Percentiles rank a stretch among this genome's conserved stretches.
These are phyloP conservation scores for Potentilla sterilis DNA, from an alignment of 306 rosid species.

Conservation along the genomic window DNA sequence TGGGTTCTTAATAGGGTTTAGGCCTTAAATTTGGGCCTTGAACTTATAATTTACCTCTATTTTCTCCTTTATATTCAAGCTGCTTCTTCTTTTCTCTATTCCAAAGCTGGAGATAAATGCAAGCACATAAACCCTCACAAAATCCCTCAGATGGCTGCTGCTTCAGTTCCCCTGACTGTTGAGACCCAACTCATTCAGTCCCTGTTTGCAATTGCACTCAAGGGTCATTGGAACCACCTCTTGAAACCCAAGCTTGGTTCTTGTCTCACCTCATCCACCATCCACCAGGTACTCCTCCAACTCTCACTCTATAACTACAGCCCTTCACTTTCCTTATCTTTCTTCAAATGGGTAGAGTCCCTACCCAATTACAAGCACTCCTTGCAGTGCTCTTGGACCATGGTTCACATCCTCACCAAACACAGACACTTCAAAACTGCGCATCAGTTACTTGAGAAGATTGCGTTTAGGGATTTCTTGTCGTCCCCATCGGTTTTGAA, in stretches of 20 bases:
- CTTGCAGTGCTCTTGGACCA: constrained; percentile 72
- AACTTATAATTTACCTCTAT: too few species aligned
- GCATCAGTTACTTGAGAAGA: constrained; percentile 66
- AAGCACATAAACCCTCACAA: background rate
- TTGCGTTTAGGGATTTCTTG: constrained; percentile 58
- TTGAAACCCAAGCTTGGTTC: constrained; percentile 44
- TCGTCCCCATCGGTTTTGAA: constrained; percentile 72
- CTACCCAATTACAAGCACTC: constrained; percentile 58
- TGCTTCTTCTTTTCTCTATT: too few species aligned
- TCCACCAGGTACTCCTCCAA: constrained; percentile 52
- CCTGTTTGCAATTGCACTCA: constrained; percentile 50
- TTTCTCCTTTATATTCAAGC: too few species aligned
- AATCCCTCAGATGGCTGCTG: constrained; percentile 30
- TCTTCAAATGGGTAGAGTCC: constrained; percentile 77
- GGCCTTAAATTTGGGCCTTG: background rate
- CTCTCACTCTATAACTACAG: constrained; percentile 47
- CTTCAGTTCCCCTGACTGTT: constrained; percentile 28
- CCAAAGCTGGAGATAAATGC: background rate
- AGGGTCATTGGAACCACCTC: constrained; percentile 65
- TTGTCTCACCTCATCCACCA: constrained; percentile 47
- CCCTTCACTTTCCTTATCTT: constrained; percentile 46
- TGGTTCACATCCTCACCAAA: constrained; percentile 60
- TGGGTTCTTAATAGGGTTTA: background rate
- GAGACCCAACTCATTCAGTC: constrained; percentile 40
- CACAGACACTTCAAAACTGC: constrained; percentile 61